Evolutionary conservation across 805 yeast genomes (phyloP).

Genomic region (Saturnispora quitensis): DNA sequence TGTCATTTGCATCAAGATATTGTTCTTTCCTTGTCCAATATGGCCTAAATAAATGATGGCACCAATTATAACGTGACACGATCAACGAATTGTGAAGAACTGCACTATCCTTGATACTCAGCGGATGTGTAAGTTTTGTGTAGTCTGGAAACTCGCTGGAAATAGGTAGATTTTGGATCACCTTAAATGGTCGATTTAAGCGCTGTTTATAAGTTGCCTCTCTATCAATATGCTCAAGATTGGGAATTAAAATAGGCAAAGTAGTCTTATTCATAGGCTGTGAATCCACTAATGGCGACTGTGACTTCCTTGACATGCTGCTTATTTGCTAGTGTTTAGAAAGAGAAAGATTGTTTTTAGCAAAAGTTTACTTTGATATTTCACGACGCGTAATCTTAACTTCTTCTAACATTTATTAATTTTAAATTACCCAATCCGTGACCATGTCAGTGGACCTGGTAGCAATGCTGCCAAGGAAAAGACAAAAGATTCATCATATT

Average conservation of each 20-base stretch:
- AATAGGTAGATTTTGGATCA: slow-evolving; percentile 58
- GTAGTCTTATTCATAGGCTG: slow-evolving; percentile 13
- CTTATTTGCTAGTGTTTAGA: background rate
- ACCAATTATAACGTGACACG: slow-evolving; percentile 63
- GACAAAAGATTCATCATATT: background rate
- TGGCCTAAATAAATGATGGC: slow-evolving; percentile 59
- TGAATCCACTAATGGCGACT: background rate
- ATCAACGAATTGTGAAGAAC: slow-evolving; percentile 62
- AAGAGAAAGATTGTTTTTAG: background rate
- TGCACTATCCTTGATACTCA: slow-evolving; percentile 64
- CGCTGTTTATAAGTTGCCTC: slow-evolving; percentile 24
- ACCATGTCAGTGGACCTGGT: slow-evolving; percentile 1
- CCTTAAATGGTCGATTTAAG: slow-evolving; percentile 50
- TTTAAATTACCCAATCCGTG: background rate
- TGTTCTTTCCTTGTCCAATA: slow-evolving; percentile 54
- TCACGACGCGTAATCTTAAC: background rate
- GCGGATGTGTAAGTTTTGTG: slow-evolving; percentile 51
- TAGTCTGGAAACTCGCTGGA: slow-evolving; percentile 55
- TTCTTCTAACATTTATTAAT: background rate
- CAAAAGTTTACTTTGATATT: background rate
- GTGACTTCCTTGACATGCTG: background rate
- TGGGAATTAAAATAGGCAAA: slow-evolving; percentile 22
- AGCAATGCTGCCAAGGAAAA: background rate
- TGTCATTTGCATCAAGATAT: slow-evolving; percentile 37
- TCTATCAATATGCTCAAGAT: slow-evolving; percentile 23